Evolutionary conservation across 768 basidiomycete genomes (phyloP).

Genomic region (Termitomyces sp.): DNA sequence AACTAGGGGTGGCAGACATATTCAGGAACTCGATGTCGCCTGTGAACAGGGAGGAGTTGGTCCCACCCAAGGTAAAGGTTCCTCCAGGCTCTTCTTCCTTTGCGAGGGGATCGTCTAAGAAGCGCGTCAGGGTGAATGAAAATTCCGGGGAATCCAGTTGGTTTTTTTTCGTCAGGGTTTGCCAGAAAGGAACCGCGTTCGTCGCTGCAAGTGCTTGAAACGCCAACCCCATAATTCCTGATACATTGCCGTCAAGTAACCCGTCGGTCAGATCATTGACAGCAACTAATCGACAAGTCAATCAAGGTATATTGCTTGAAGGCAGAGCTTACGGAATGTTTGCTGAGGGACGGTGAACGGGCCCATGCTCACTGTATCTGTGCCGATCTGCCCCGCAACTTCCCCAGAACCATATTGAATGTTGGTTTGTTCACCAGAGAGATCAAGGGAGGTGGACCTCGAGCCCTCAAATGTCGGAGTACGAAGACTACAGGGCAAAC

Average conservation of each 20-base stretch:
- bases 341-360: slow-evolving; percentile 57
- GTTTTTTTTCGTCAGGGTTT: slow-evolving; percentile 39
- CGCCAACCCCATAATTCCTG: slow-evolving; percentile 78
- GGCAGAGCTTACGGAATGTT: slow-evolving; percentile 45
- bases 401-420: slow-evolving; percentile 72
- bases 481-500: slow-evolving; percentile 33
- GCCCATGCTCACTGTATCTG: slow-evolving; percentile 65
- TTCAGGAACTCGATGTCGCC: slow-evolving; percentile 73
- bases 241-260: slow-evolving; percentile 47
- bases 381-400: slow-evolving; percentile 50
- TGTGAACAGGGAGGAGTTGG: slow-evolving; percentile 52
- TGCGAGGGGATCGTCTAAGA: slow-evolving; percentile 29
- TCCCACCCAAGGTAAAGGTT: slow-evolving; percentile 69
- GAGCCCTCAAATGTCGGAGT: slow-evolving; percentile 44
- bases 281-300: slow-evolving; percentile 41
- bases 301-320: background rate
- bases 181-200: slow-evolving; percentile 61
- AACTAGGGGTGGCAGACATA: slow-evolving; percentile 32
- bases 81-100: slow-evolving; percentile 52
- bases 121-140: slow-evolving; percentile 62
- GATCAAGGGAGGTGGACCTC: slow-evolving; percentile 37
- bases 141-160: slow-evolving; percentile 52
- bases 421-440: slow-evolving; percentile 9
- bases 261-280: slow-evolving; percentile 46
- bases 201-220: slow-evolving; percentile 60